Evolutionary conservation across 106 monocot genomes (phyloP).

Genomic region (Iris macrosiphon): DNA sequence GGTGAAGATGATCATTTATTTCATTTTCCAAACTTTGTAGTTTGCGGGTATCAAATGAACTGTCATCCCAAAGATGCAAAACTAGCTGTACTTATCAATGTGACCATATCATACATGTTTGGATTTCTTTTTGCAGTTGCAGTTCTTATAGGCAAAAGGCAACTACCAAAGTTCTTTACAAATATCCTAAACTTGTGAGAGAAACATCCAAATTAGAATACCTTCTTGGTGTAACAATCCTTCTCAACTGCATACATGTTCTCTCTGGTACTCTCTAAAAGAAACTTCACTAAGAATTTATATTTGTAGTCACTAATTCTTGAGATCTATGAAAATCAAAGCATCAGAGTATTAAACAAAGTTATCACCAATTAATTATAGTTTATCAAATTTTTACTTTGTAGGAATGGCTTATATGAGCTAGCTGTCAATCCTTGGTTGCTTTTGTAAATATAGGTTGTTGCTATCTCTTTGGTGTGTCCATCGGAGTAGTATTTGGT

Average conservation of each 20-base stretch:
- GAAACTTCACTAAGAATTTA: background rate
- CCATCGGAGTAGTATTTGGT: conserved; percentile 43
- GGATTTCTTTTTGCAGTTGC: conserved; percentile 30
- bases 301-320: background rate
- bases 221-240: conserved; percentile 48
- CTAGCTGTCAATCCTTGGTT: conserved; percentile 44
- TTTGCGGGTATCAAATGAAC: conserved; percentile 77
- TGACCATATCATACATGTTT: conserved; percentile 36
- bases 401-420: conserved; percentile 52
- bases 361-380: no score
- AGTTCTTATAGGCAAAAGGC: conserved; percentile 23
- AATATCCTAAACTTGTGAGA: conserved; percentile 34
- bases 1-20: background rate
- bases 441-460: conserved; percentile 39
- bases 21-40: conserved; percentile 17
- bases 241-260: conserved; percentile 81
- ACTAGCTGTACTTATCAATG: conserved; percentile 35
- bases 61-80: conserved; percentile 57
- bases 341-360: no score
- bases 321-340: no score
- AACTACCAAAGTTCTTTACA: conserved; percentile 56
- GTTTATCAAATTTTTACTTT: background rate
- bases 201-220: conserved; percentile 69
- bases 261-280: conserved; percentile 50
- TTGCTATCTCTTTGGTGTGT: conserved; percentile 43